Evolutionary conservation across 176 grass and related monocot genomes (phyloP).

Genomic region (Urochloa ruziziensis): DNA sequence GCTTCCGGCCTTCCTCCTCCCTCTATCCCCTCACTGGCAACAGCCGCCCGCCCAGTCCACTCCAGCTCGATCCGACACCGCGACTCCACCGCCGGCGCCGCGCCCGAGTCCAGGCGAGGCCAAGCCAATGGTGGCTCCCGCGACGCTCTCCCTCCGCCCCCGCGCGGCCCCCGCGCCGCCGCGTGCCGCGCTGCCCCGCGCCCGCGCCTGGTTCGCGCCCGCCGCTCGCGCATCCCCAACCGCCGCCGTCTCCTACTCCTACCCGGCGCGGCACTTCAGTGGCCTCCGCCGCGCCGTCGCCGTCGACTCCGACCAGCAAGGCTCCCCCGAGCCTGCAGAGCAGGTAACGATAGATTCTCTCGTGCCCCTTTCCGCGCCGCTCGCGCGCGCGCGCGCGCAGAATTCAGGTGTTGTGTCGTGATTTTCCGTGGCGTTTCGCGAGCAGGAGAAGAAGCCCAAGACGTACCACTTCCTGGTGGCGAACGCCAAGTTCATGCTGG

Average conservation of each 20-base stretch:
- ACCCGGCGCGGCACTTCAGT: neutral
- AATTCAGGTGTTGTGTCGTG: neutral
- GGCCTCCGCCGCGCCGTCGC: slow-evolving; percentile 47
- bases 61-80: neutral
- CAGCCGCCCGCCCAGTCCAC: neutral
- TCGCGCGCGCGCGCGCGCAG: neutral
- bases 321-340: slow-evolving; percentile 42
- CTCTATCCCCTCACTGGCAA: slow-evolving; percentile 25
- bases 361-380: neutral
- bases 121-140: slow-evolving; percentile 62
- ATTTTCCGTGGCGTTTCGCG: neutral
- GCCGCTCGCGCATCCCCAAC: neutral
- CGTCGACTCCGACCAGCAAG: slow-evolving; percentile 56
- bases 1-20: neutral
- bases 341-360: slow-evolving; percentile 19
- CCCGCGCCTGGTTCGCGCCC: slow-evolving; percentile 20
- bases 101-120: neutral
- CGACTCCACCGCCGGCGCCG: neutral
- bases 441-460: slow-evolving; percentile 51
- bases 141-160: slow-evolving; percentile 57
- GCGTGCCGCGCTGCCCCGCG: neutral
- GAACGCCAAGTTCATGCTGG: slow-evolving; percentile 97
- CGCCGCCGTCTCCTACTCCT: slow-evolving; percentile 16
- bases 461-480: slow-evolving; percentile 88
- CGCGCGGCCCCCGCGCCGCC: slow-evolving; percentile 29